phyloP scores from a whole-genome alignment of 768 basidiomycete genomes.

The Peribolospora baueri region DNA sequence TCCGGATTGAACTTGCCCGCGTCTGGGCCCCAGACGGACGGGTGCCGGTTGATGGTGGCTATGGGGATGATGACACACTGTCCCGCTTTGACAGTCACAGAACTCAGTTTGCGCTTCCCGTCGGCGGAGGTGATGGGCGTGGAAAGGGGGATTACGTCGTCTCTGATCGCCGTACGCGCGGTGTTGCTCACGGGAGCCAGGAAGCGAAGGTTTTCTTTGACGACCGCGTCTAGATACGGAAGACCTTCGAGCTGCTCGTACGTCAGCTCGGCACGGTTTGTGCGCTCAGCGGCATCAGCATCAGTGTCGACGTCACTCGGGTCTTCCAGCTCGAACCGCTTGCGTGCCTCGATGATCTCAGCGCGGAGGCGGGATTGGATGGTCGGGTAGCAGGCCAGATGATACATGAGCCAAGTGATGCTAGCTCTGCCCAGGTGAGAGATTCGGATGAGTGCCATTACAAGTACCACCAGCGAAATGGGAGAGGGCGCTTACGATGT shows the following conservation, averaged over 20 bases:
- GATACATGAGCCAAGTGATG: neutral
- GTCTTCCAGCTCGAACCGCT: no score
- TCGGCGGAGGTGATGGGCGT: slow-evolving; percentile 1
- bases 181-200: slow-evolving; percentile 61
- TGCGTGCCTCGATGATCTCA: no score
- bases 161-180: slow-evolving; percentile 43
- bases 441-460: slow-evolving; percentile 1
- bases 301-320: no score
- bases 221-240: slow-evolving; percentile 11
- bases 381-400: no score
- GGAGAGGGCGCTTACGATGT: neutral
- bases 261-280: slow-evolving; percentile 6
- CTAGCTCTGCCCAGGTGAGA: slow-evolving; percentile 4
- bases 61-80: slow-evolving; percentile 39
- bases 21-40: slow-evolving; percentile 39
- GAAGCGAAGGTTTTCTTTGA: slow-evolving; percentile 47
- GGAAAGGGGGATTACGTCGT: slow-evolving; percentile 48
- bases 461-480: neutral
- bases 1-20: slow-evolving; percentile 40
- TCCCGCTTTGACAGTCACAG: slow-evolving; percentile 21
- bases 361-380: no score
- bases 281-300: neutral
- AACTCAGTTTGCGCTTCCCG: slow-evolving; percentile 2
- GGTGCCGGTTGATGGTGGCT: slow-evolving; percentile 33
- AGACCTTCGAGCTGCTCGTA: slow-evolving; percentile 7